Percentiles rank a stretch among this genome's conserved stretches.
Evolutionary conservation across 192 early-diverging fungal species (phyloP).

Genomic region (Geranomyces michiganensis): DNA sequence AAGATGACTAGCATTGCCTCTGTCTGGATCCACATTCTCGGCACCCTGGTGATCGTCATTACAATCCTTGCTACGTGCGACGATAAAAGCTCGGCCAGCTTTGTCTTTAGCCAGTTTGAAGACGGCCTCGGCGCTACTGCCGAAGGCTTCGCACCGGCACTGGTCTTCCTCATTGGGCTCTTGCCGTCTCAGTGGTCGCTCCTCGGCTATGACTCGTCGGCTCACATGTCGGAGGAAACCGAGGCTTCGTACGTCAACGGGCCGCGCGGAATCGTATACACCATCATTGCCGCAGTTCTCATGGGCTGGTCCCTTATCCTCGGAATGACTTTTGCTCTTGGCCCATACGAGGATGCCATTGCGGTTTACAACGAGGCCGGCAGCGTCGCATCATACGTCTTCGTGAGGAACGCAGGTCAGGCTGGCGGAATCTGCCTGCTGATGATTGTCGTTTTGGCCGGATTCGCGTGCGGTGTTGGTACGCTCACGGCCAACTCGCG

Average conservation of each 20-base stretch:
- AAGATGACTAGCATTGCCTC: slow-evolving; percentile 35
- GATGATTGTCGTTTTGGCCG: slow-evolving; percentile 43
- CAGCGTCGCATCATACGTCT: slow-evolving; percentile 39
- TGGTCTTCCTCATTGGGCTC: slow-evolving; percentile 47
- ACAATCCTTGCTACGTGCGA: slow-evolving; percentile 38
- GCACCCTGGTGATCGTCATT: slow-evolving; percentile 47
- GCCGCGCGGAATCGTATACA: slow-evolving; percentile 42
- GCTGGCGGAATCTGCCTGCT: slow-evolving; percentile 42
- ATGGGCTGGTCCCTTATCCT: slow-evolving; percentile 49
- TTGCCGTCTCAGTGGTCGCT: slow-evolving; percentile 46
- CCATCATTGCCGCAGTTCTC: slow-evolving; percentile 37
- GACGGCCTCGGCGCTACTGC: slow-evolving; percentile 35
- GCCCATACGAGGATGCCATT: slow-evolving; percentile 27
- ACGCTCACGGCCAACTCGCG: slow-evolving; percentile 50
- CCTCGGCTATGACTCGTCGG: slow-evolving; percentile 51
- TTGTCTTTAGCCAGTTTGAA: slow-evolving; percentile 35
- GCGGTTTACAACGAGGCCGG: background rate
- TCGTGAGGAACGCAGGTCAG: slow-evolving; percentile 36
- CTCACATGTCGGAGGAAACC: slow-evolving; percentile 55
- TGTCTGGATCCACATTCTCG: slow-evolving; percentile 45
- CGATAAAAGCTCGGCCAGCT: slow-evolving; percentile 9
- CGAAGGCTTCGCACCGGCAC: slow-evolving; percentile 31
- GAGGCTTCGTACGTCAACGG: slow-evolving; percentile 43
- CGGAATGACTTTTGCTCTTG: slow-evolving; percentile 37
- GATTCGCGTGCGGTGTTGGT: slow-evolving; percentile 44